Percentiles rank a stretch among this genome's conserved stretches.
phyloP scores from a whole-genome alignment of 371 early-diverging fungal species.

The Mortierella sp. region DNA sequence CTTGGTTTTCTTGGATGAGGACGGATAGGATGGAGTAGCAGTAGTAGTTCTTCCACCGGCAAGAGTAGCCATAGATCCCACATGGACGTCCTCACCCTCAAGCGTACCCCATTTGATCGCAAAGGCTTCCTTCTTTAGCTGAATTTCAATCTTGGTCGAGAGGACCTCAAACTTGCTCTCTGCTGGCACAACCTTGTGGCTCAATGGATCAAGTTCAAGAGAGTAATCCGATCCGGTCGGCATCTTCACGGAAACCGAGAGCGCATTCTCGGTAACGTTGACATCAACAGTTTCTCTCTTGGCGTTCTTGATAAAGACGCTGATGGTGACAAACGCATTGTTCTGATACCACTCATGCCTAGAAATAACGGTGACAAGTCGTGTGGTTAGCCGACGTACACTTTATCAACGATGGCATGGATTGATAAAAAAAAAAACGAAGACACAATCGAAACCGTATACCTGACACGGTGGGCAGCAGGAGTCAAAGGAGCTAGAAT shows the following conservation, averaged over 20 bases:
- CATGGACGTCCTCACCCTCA: constrained; percentile 72
- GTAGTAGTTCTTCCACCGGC: neutral
- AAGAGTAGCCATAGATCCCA: constrained; percentile 28
- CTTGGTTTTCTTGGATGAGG: constrained; percentile 60
- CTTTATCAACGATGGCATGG: neutral
- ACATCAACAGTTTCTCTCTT: constrained; percentile 71
- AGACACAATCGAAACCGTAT: constrained; percentile 3
- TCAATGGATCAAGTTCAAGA: constrained; percentile 84
- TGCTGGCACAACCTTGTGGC: constrained; percentile 77
- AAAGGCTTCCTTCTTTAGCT: constrained; percentile 76
- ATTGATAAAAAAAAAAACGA: constrained; percentile 7
- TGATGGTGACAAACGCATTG: constrained; percentile 84
- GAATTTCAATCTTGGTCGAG: constrained; percentile 93
- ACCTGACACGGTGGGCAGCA: constrained; percentile 25
- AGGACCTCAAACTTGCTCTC: constrained; percentile 79
- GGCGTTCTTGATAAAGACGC: constrained; percentile 88
- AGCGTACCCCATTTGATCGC: constrained; percentile 84
- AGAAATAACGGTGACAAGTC: neutral
- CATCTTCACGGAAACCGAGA: constrained; percentile 82
- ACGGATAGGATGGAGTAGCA: constrained; percentile 51
- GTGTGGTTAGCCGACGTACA: neutral
- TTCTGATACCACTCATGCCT: constrained; percentile 98
- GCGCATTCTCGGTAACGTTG: constrained; percentile 65
- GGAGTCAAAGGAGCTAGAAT: constrained; percentile 17
- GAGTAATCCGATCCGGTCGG: constrained; percentile 79